phyloP scores from a whole-genome alignment of 1,284 basidiomycete species.

The Boletus holoroseus region DNA sequence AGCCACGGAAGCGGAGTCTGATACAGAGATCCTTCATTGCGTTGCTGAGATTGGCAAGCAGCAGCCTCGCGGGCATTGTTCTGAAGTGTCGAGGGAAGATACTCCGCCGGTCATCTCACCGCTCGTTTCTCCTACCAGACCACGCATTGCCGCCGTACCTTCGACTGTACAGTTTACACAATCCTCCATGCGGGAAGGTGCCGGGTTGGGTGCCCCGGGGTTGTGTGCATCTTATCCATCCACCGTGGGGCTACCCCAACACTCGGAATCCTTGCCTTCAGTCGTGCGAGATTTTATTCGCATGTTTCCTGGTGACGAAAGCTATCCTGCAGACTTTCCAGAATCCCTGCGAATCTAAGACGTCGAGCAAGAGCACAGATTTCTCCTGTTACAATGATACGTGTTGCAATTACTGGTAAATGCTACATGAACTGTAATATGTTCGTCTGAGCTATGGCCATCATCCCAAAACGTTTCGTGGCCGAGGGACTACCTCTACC shows the following conservation, averaged over 20 bases:
- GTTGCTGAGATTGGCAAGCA: slow-evolving; percentile 25
- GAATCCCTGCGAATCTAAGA: slow-evolving; percentile 37
- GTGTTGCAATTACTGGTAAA: not conserved
- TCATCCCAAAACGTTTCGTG: slow-evolving; percentile 9
- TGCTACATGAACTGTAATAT: not conserved
- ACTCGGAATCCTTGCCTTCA: slow-evolving; percentile 25
- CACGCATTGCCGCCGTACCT: slow-evolving; percentile 7
- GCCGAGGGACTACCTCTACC: slow-evolving; percentile 14
- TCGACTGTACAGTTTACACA: slow-evolving; percentile 1
- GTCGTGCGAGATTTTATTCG: slow-evolving; percentile 35
- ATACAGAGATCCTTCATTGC: slow-evolving; percentile 28
- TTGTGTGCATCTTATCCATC: not conserved
- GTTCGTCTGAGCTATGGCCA: not conserved
- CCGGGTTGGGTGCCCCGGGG: slow-evolving; percentile 1
- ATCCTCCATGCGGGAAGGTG: slow-evolving; percentile 4
- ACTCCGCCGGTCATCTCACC: slow-evolving; percentile 21
- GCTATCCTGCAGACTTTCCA: slow-evolving; percentile 44
- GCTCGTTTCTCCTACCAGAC: slow-evolving; percentile 25
- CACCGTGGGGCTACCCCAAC: not conserved
- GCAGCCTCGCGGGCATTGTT: not conserved
- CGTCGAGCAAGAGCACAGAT: not conserved
- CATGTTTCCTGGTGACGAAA: slow-evolving; percentile 43
- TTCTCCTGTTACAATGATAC: not conserved
- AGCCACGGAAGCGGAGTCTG: slow-evolving; percentile 33
- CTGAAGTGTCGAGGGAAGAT: slow-evolving; percentile 1